Conservation (phyloP, 2,329 filamentous ascomycete species). For the Lasiodiplodia sp. region DNA sequence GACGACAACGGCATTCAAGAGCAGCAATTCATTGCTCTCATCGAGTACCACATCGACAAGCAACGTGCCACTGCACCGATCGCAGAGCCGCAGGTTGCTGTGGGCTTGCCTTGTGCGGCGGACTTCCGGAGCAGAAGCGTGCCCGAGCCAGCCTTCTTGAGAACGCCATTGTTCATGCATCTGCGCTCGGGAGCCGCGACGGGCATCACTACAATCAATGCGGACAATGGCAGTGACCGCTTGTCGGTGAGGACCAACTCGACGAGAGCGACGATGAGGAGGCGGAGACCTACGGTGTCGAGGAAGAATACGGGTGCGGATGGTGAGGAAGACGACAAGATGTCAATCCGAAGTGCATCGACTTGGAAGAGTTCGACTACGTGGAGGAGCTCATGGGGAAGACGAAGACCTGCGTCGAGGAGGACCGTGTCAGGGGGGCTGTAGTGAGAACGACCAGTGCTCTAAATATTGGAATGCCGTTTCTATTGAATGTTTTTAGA, state of each 20-base stretch:
- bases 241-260: conserved; percentile 22
- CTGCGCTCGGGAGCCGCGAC: conserved; percentile 30
- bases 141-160: conserved; percentile 35
- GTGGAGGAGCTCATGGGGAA: conserved; percentile 19
- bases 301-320: background rate
- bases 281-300: conserved; percentile 8
- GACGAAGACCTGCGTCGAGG: background rate
- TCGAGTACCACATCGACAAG: conserved; percentile 35
- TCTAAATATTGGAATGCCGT: background rate
- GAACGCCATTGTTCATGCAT: conserved; percentile 25
- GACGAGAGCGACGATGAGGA: conserved; percentile 5
- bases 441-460: background rate
- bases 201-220: background rate
- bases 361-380: conserved; percentile 22
- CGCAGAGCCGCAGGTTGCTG: conserved; percentile 35
- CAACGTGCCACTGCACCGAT: conserved; percentile 6
- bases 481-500: background rate
- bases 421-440: conserved; percentile 6
- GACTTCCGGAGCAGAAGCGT: conserved; percentile 33
- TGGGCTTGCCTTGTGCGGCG: conserved; percentile 34
- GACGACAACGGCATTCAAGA: conserved; percentile 33
- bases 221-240: conserved; percentile 2
- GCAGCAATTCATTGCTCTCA: conserved; percentile 35
- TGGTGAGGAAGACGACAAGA: conserved; percentile 16
- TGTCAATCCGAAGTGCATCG: conserved; percentile 19